These are phyloP conservation scores for Didymella sp. DNA, from an alignment of 2,329 filamentous ascomycete genomes.

Conservation along the genomic window DNA sequence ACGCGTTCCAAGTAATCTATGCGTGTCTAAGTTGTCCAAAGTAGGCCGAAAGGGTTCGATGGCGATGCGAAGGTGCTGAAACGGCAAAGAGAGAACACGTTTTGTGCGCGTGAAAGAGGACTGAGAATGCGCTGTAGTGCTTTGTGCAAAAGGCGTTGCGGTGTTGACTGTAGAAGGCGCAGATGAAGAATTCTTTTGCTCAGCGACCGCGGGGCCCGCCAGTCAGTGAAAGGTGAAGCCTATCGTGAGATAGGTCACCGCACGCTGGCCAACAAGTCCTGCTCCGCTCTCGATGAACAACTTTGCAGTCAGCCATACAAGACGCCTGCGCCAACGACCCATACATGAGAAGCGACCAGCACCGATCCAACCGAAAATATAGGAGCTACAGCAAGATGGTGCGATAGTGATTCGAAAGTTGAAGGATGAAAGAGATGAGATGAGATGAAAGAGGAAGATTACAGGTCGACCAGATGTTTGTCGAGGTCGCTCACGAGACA, in stretches of 20 bases:
- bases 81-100: no score
- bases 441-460: background rate
- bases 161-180: background rate
- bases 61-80: background rate
- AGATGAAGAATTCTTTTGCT: background rate
- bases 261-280: background rate
- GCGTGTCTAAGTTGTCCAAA: background rate
- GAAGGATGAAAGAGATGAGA: background rate
- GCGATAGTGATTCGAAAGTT: background rate
- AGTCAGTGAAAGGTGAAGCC: constrained; percentile 1
- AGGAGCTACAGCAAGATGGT: no score
- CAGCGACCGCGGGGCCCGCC: background rate
- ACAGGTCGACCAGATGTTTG: background rate
- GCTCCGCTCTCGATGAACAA: no score
- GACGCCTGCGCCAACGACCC: background rate
- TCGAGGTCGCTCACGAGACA: background rate
- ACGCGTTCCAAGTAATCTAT: background rate
- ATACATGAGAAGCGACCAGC: background rate
- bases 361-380: background rate
- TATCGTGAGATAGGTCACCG: background rate
- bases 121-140: background rate
- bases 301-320: background rate
- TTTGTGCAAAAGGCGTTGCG: background rate
- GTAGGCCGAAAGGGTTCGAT: background rate
- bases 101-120: background rate